These are phyloP conservation scores for Plectosphaerella plurivora DNA, from an alignment of 2,329 filamentous ascomycete genomes.

Conservation along the genomic window DNA sequence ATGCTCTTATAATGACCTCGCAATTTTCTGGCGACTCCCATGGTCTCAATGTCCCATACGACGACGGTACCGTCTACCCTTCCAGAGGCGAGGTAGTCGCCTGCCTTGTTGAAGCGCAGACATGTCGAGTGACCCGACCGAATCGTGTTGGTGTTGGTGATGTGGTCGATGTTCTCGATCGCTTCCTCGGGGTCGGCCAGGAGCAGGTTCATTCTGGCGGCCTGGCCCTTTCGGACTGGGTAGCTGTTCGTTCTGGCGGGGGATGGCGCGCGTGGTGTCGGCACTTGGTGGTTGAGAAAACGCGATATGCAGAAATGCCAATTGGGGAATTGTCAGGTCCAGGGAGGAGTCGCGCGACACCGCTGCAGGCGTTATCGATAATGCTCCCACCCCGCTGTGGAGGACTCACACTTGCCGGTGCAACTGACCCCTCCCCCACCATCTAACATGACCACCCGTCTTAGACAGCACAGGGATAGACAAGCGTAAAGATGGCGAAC, in stretches of 20 bases:
- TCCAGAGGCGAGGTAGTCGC: slow-evolving; percentile 91
- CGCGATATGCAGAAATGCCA: no score
- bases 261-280: no score
- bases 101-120: slow-evolving; percentile 85
- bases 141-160: slow-evolving; percentile 77
- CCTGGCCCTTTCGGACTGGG: neutral
- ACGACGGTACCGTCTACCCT: slow-evolving; percentile 92
- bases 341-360: no score
- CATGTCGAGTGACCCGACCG: slow-evolving; percentile 65
- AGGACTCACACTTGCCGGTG: neutral
- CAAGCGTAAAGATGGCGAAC: slow-evolving; percentile 41
- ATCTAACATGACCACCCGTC: slow-evolving; percentile 2
- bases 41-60: slow-evolving; percentile 96
- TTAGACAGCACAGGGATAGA: neutral
- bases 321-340: no score
- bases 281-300: no score
- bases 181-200: slow-evolving; percentile 47
- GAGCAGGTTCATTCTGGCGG: slow-evolving; percentile 49
- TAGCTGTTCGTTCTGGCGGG: no score
- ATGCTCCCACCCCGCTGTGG: neutral
- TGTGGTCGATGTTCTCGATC: slow-evolving; percentile 12
- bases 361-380: neutral
- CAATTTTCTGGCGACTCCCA: slow-evolving; percentile 91
- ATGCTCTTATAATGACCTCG: slow-evolving; percentile 91
- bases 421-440: slow-evolving; percentile 12